Evolutionary conservation across 2,329 filamentous ascomycete genomes (phyloP), one percentile per base, ranked within the genome.

Genomic region (Colletotrichum liriopes): DNA sequence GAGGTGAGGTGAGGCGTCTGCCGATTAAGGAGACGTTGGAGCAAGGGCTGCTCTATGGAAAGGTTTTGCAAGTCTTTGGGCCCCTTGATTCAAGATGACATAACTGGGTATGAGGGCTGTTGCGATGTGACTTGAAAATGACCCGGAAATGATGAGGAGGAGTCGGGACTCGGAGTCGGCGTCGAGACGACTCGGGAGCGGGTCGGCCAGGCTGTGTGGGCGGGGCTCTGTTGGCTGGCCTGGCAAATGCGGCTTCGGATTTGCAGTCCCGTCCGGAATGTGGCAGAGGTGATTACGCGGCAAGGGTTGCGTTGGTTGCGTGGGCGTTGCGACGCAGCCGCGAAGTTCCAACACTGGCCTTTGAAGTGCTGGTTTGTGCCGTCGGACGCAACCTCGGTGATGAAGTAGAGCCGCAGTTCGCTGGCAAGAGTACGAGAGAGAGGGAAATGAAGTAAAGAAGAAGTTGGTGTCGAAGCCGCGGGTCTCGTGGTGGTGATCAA

Each of bases 401-500:
- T 11, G 55, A 43, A 35, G 7, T 8, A 26, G 26, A 18, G 55
- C 32, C 26, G 12, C n/a, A 26, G 35, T 55, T n/a, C 32, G 23
- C 16, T 6, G 26, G 32, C 52, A 51, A 43, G 18, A 7, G 6
- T 18, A 20, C 16, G 16, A 6, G 12, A 52, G 52, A 51, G 37
- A 51, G 66, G 23, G 26, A 62, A 39, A 20, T 20, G 39, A 66
- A 54, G 39, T 66, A n/a, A 32, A 39, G 20, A 47, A 35, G 32
- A 64, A 51, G 37, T 43, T 52, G 45, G 52, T 52, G 64, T 62
- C 49, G 41, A 56, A 67, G 9, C 47, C 63, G 56, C 39, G 56
- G 63, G 64, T n/a, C 37, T 49, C 23, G 62, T 32, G 51, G 43
- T 56, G 58, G 68, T 68, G 41, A 63, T 71, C 45, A 71, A 71